Percentiles rank a stretch among this genome's conserved stretches.
Evolutionary conservation across 768 basidiomycete genomes (phyloP).

Genomic region (Crucibulum laeve): DNA sequence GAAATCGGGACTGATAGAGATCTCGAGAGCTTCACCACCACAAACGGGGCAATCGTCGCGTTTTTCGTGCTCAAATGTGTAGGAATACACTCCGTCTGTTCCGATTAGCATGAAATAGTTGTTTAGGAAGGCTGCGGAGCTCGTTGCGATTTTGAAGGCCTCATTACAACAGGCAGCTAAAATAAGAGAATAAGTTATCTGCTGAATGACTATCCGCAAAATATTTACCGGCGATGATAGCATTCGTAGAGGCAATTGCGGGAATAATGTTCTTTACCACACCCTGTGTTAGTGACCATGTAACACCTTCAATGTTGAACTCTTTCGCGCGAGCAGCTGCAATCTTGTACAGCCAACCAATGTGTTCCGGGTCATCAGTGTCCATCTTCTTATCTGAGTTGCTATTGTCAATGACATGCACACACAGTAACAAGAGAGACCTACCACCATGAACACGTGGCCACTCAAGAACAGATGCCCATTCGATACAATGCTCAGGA

Average conservation of each 20-base stretch:
- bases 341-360: slow-evolving; percentile 83
- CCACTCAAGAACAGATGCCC: slow-evolving; percentile 99
- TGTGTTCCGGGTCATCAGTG: slow-evolving; percentile 96
- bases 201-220: background rate
- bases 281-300: slow-evolving; percentile 96
- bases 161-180: slow-evolving; percentile 96
- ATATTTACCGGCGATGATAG: slow-evolving; percentile 83
- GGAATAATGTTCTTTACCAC: slow-evolving; percentile 99
- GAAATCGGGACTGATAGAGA: slow-evolving; percentile 63
- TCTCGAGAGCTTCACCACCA: slow-evolving; percentile 82
- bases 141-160: slow-evolving; percentile 98
- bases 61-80: slow-evolving; percentile 94
- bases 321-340: slow-evolving; percentile 84
- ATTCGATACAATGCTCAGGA: slow-evolving; percentile 99
- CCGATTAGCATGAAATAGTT: slow-evolving; percentile 99
- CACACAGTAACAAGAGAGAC: slow-evolving; percentile 6
- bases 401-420: background rate
- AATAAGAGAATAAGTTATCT: background rate
- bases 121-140: slow-evolving; percentile 88
- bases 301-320: slow-evolving; percentile 97
- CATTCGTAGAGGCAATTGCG: slow-evolving; percentile 97
- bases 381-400: slow-evolving; percentile 88
- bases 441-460: slow-evolving; percentile 87
- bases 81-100: slow-evolving; percentile 94
- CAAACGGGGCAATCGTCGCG: slow-evolving; percentile 95